Base-by-base conservation (phyloP, 805 yeast genomes). In the Starmerella floris region DNA sequence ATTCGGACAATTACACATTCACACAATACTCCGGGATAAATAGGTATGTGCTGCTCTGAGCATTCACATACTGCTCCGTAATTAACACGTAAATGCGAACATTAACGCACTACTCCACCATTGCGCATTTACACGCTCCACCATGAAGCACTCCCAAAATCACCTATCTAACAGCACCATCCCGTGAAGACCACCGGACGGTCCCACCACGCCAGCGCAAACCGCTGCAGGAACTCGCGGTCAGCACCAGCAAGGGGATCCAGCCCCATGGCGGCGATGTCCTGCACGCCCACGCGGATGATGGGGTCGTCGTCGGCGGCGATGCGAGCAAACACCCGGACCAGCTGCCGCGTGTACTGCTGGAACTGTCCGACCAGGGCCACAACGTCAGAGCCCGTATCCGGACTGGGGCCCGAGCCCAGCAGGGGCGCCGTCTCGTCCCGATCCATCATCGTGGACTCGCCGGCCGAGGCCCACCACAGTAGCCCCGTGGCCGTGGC, bases 391-490 rank as follows among this genome's bases (percentile, higher is more conserved):
- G 62, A 45, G 25, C 61, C 65, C 13, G 20, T 17, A 19, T 39
- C 47, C 10, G 36, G 17, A 5, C 17, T 8, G 16, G 16, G 5
- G 2, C 39, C 37, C n/a, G 46, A 30, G 17, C 21, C 11, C 16
- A 47, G 35, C n/a, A 48, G 39, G 10, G 51, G 49, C 36, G 40
- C 42, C 1, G 40, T 37, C 19, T 40, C 44, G 16, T 44, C 50
- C 3, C 49, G 51, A 16, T 63, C 62, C 19, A 61, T 55, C 21
- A 57, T 59, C 15, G 65, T 63, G 32, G 69, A 66, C 45, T 77
- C 80, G 8, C 91, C 94, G 1, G 91, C 88, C 25, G 81, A 71
- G 2, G 94, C 94, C 84, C 88, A 82, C 91, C 91, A 82, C 19
- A 80, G 63, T 45, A 81, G 70, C 1, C 85, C 85, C 41, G 43